Conservation (phyloP, 768 basidiomycete genomes). For the Pleurotus sapidus region DNA sequence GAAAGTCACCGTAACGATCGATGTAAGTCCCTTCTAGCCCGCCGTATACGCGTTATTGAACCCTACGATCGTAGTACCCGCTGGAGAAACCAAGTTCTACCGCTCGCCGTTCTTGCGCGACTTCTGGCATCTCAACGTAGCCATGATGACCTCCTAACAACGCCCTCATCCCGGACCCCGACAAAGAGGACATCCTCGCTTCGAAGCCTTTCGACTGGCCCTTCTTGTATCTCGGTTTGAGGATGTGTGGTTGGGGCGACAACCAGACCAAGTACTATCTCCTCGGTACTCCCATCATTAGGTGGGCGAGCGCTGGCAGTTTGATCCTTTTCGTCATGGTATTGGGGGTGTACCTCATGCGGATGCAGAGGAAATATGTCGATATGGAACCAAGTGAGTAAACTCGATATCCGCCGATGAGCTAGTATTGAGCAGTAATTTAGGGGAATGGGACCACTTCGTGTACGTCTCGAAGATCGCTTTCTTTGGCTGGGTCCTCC, state of each 20-base stretch:
- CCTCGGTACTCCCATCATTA: conserved; percentile 87
- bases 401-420: background rate
- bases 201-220: conserved; percentile 95
- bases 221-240: conserved; percentile 79
- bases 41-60: conserved; percentile 3
- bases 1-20: conserved; percentile 97
- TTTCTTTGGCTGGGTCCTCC: conserved; percentile 88
- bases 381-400: conserved; percentile 86
- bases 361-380: conserved; percentile 83
- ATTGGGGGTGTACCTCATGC: conserved; percentile 69
- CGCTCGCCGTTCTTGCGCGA: conserved; percentile 91
- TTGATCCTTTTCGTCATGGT: conserved; percentile 51
- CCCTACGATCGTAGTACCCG: conserved; percentile 57
- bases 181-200: conserved; percentile 97
- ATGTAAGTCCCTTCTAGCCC: conserved; percentile 48
- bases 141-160: conserved; percentile 99
- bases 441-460: conserved; percentile 94
- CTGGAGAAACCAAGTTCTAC: conserved; percentile 81
- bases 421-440: background rate
- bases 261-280: conserved; percentile 89
- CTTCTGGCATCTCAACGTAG: conserved; percentile 98
- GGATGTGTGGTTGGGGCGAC: conserved; percentile 98
- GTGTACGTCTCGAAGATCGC: conserved; percentile 91
- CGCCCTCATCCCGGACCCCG: conserved; percentile 93
- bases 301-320: conserved; percentile 80